phyloP scores from a whole-genome alignment of 257 asterid genomes.

The Penstemon davidsonii region DNA sequence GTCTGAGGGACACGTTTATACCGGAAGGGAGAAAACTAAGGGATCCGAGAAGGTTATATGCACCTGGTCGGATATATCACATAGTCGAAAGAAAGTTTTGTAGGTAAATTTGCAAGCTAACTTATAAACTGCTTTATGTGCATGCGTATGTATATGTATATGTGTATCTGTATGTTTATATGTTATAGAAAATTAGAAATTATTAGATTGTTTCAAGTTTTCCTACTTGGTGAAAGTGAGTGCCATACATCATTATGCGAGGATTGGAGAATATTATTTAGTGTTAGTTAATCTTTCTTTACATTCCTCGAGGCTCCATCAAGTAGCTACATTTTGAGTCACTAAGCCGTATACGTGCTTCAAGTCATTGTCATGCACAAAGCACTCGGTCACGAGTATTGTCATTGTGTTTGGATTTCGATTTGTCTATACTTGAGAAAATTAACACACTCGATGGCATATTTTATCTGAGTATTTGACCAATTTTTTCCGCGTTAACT shows the following conservation, averaged over 20 bases:
- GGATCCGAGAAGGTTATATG: conserved; percentile 89
- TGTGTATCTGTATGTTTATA: no score
- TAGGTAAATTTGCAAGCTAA: conserved; percentile 48
- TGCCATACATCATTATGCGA: no score
- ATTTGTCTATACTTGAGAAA: not conserved
- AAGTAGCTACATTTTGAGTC: not conserved
- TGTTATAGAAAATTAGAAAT: no score
- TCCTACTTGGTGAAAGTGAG: no score
- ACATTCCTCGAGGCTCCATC: not conserved
- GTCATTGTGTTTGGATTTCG: not conserved
- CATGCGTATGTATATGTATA: no score
- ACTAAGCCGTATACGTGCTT: not conserved
- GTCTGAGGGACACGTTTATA: conserved; percentile 95
- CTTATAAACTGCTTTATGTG: no score
- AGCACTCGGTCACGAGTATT: not conserved
- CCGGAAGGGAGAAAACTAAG: conserved; percentile 92
- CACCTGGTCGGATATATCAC: conserved; percentile 97
- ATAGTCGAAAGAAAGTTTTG: conserved; percentile 89
- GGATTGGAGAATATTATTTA: not conserved
- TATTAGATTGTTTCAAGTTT: no score
- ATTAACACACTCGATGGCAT: not conserved
- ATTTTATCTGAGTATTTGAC: not conserved
- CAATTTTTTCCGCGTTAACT: not conserved
- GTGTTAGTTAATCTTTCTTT: not conserved
- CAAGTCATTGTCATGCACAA: not conserved